Evolutionary conservation across 352 stramenopile species (phyloP), one percentile per base, ranked within the genome.

Genomic region (Phytopythium litorale): DNA sequence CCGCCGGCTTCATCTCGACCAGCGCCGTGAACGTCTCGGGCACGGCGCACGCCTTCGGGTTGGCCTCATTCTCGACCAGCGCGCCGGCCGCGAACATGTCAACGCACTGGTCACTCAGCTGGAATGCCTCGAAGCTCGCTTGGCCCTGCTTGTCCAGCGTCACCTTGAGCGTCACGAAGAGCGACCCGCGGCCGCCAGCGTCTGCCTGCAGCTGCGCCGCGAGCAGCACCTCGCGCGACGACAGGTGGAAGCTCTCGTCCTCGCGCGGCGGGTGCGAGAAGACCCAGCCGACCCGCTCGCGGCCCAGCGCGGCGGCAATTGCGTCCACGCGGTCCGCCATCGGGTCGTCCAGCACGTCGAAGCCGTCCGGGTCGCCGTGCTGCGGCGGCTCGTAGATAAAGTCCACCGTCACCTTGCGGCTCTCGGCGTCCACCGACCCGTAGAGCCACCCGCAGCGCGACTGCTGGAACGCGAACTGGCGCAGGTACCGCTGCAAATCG

Each of bases 51-150:
- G 81, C 80, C 76, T 94, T 96, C 7, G 92, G 91, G 75, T 99
- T 88, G 25, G 75, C 74, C 7, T 92, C 81, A 65, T 94, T 87
- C 56, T 97, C 81, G 48, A 96, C 68, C 37, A 98, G 63, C 40
- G 94, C 96, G 58, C 97, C 96, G 63, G 97, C 92, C 23, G 94
- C 96, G 42, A 98, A 98, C 97, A 99, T 99, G 61, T 98, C 96
- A 76, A 99, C 97, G 71, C 96, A 99, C 71, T 99, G 95, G 70
- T 98, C 86, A 63, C 85, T 98, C 43, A 99, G 82, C 80, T 99
- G 96, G 76, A 99, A 99, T 16, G 95, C 96, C 58, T 99, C 96
- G 28, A 99, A 98, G 23, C 91, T 89, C 19, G 96, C 95, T 67
- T 97, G 91, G 1, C 95, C 97, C 66, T 98, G 81, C 66, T 94